Evolutionary conservation across 495 filamentous ascomycete genomes (phyloP).

Genomic region (Penicillium simplicissimum): DNA sequence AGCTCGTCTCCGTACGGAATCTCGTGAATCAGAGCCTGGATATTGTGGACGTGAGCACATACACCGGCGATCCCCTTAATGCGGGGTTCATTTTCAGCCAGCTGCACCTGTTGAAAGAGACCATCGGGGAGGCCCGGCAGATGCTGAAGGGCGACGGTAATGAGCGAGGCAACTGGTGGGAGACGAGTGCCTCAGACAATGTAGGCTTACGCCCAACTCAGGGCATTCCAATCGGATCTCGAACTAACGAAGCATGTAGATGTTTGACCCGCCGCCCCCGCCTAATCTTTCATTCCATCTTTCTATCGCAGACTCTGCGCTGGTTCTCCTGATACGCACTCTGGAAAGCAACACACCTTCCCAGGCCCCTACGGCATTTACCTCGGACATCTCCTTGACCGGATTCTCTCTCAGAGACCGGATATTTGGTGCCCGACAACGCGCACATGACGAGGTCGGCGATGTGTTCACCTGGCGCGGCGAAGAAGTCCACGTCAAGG

Average conservation of each 20-base stretch:
- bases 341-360: slow-evolving; percentile 65
- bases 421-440: slow-evolving; percentile 53
- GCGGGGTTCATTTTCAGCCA: slow-evolving; percentile 75
- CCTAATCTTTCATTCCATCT: slow-evolving; percentile 71
- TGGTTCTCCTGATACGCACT: slow-evolving; percentile 77
- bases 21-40: slow-evolving; percentile 79
- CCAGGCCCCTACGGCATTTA: slow-evolving; percentile 59
- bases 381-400: slow-evolving; percentile 53
- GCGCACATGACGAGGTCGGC: slow-evolving; percentile 80
- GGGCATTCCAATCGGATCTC: background rate
- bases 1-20: slow-evolving; percentile 67
- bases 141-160: slow-evolving; percentile 52
- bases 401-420: slow-evolving; percentile 61
- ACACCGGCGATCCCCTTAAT: slow-evolving; percentile 59
- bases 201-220: slow-evolving; percentile 33
- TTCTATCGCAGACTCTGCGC: slow-evolving; percentile 70
- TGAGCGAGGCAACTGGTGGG: slow-evolving; percentile 57
- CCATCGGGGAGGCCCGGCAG: slow-evolving; percentile 67
- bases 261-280: slow-evolving; percentile 61
- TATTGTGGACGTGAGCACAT: slow-evolving; percentile 73
- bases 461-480: slow-evolving; percentile 67
- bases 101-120: slow-evolving; percentile 72
- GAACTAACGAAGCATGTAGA: slow-evolving; percentile 20
- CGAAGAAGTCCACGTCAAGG: slow-evolving; percentile 77
- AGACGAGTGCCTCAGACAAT: slow-evolving; percentile 53